These are phyloP conservation scores for Corchorus capsularis DNA, from an alignment of 345 rosid genomes.

Conservation along the genomic window DNA sequence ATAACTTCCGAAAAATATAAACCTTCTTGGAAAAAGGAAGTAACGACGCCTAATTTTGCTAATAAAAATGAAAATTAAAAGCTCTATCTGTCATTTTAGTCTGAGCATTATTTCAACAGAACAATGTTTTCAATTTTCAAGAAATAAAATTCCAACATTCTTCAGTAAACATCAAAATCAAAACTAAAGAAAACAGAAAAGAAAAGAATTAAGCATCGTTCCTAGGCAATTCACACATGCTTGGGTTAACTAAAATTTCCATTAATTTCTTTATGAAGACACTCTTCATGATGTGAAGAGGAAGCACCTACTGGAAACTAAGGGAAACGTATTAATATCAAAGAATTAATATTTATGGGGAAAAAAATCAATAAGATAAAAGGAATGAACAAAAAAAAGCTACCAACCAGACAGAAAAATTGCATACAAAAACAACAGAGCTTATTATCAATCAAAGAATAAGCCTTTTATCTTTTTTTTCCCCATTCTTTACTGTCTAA, in stretches of 20 bases:
- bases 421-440: not conserved
- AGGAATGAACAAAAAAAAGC: not conserved
- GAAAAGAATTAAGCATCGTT: not conserved
- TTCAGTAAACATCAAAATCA: not conserved
- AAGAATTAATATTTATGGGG: not conserved
- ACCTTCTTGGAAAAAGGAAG: not conserved
- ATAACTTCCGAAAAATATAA: constrained; percentile 2
- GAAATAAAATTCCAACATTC: not conserved
- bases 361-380: not conserved
- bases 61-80: constrained; percentile 13
- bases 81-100: constrained; percentile 1
- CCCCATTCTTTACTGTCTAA: not conserved
- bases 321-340: not conserved
- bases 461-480: not conserved
- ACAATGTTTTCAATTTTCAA: constrained; percentile 3
- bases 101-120: constrained; percentile 8
- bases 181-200: not conserved
- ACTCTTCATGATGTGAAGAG: not conserved
- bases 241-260: not conserved
- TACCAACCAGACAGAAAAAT: not conserved
- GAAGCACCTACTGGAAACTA: not conserved
- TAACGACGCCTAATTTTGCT: not conserved
- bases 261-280: not conserved
- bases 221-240: not conserved
- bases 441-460: not conserved